Conservation (phyloP, 75 land plant genomes). For the Gnetum montanum region DNA sequence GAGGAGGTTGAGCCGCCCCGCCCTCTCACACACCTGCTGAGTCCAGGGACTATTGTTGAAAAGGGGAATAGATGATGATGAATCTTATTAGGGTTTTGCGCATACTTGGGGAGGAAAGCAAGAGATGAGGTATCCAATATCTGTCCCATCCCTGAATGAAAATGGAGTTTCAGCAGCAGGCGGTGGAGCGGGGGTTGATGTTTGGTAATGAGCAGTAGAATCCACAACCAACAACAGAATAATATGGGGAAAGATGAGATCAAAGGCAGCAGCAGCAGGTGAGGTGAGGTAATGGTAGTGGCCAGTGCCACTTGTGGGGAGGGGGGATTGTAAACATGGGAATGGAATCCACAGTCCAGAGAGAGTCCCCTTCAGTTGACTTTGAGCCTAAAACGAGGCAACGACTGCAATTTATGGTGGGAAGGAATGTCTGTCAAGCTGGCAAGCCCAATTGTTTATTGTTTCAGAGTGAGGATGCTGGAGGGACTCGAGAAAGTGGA, state of each 20-base stretch:
- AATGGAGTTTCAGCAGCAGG: too few relatives aligned
- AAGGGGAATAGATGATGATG: too few relatives aligned
- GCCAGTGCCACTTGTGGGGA: too few relatives aligned
- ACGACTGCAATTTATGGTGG: neutral
- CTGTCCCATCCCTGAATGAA: too few relatives aligned
- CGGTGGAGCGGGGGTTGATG: too few relatives aligned
- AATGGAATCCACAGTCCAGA: neutral
- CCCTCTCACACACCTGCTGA: too few relatives aligned
- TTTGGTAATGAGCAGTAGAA: neutral
- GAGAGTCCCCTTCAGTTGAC: neutral
- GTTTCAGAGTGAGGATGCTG: neutral
- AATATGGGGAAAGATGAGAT: neutral
- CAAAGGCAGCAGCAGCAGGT: neutral
- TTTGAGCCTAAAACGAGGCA: neutral
- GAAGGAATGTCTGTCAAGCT: neutral
- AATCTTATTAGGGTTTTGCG: too few relatives aligned
- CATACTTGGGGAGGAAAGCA: too few relatives aligned
- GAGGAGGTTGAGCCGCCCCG: neutral
- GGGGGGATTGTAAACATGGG: neutral
- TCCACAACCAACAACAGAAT: neutral
- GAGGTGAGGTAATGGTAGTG: neutral
- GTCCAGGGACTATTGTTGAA: too few relatives aligned
- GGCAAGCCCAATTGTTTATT: neutral
- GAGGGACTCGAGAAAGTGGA: slow-evolving; percentile 1
- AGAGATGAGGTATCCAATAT: too few relatives aligned